Conservation (phyloP, 768 basidiomycete species). For the Calocybe gangraenosa region DNA sequence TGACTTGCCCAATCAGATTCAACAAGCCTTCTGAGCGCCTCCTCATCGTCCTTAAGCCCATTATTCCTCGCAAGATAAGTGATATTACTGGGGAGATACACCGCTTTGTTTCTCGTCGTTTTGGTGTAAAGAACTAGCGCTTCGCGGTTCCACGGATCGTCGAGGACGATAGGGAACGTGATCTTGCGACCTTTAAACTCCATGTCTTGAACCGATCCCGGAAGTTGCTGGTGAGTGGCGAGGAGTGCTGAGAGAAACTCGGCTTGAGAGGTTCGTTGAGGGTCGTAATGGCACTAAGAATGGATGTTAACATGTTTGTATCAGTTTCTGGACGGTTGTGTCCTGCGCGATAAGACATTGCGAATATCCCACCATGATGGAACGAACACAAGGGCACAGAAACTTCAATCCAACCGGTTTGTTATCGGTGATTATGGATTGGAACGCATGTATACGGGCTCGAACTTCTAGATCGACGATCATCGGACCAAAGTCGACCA, state of each 20-base stretch:
- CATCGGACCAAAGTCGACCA: slow-evolving; percentile 60
- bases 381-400: slow-evolving; percentile 53
- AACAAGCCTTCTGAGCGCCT: slow-evolving; percentile 42
- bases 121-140: slow-evolving; percentile 56
- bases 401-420: slow-evolving; percentile 32
- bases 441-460: slow-evolving; percentile 55
- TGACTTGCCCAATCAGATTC: slow-evolving; percentile 44
- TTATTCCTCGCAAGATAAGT: slow-evolving; percentile 65
- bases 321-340: background rate
- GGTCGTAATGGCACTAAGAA: slow-evolving; percentile 34
- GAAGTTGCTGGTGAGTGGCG: slow-evolving; percentile 32
- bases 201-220: slow-evolving; percentile 33
- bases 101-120: slow-evolving; percentile 49
- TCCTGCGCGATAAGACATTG: too few species aligned
- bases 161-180: slow-evolving; percentile 58
- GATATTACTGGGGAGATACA: slow-evolving; percentile 66
- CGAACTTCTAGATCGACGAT: slow-evolving; percentile 47
- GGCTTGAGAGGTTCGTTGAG: slow-evolving; percentile 34
- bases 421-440: slow-evolving; percentile 30
- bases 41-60: slow-evolving; percentile 42
- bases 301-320: background rate
- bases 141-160: slow-evolving; percentile 54
- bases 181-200: slow-evolving; percentile 49
- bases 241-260: slow-evolving; percentile 39
- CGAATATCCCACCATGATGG: slow-evolving; percentile 42